These are phyloP conservation scores for Candida anglica DNA, from an alignment of 805 yeast species.

Conservation along the genomic window DNA sequence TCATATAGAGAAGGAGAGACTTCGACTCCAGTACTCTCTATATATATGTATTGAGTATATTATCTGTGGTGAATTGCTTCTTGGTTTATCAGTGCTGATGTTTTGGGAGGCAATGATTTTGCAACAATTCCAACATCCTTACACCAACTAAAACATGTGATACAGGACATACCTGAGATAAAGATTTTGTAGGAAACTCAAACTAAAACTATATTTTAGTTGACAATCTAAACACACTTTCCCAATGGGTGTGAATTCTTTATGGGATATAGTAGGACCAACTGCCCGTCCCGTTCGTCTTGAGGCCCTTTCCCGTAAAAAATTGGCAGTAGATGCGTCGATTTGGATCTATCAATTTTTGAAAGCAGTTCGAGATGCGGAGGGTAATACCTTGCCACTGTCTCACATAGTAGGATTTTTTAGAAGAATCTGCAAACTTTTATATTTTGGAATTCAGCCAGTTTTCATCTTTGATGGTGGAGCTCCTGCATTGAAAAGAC, in stretches of 20 bases:
- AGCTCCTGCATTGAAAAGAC: constrained; percentile 77
- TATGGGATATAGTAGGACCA: constrained; percentile 91
- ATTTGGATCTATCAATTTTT: constrained; percentile 97
- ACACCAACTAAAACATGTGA: no score
- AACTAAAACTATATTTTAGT: no score
- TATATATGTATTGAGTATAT: no score
- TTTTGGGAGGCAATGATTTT: no score
- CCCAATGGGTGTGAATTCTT: constrained; percentile 89
- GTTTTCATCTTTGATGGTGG: constrained; percentile 96
- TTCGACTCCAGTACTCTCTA: no score
- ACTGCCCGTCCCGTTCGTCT: constrained; percentile 86
- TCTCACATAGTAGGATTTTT: constrained; percentile 96
- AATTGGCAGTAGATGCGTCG: constrained; percentile 94
- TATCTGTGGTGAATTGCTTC: no score
- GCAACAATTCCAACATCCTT: no score
- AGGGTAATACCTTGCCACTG: constrained; percentile 71
- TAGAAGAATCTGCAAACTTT: constrained; percentile 83
- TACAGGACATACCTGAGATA: no score
- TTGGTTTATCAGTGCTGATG: no score
- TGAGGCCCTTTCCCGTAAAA: constrained; percentile 75
- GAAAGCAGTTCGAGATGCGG: constrained; percentile 86
- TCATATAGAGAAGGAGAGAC: no score
- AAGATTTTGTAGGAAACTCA: no score
- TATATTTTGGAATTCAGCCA: constrained; percentile 84
- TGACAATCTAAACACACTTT: no score